Percentiles rank a stretch among this genome's conserved stretches.
phyloP scores from a whole-genome alignment of 306 rosid genomes.

The Fagus sylvatica region DNA sequence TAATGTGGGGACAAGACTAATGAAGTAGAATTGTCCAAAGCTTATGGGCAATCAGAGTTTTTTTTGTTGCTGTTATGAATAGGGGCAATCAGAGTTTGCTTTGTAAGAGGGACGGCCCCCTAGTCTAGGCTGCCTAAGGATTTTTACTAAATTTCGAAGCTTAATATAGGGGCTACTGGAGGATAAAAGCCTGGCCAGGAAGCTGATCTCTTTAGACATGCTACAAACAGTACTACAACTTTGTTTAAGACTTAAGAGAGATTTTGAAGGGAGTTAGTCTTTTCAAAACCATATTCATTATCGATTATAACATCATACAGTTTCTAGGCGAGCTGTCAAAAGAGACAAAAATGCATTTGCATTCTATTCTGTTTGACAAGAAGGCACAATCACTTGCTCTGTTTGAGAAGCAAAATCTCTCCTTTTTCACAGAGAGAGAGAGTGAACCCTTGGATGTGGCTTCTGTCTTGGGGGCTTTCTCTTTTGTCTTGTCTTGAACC shows the following conservation, averaged over 20 bases:
- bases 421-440: not conserved
- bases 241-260: too few species aligned
- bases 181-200: not conserved
- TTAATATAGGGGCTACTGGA: not conserved
- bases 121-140: not conserved
- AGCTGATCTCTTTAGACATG: not conserved
- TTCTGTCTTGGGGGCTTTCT: not conserved
- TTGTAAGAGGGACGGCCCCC: not conserved
- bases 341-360: not conserved
- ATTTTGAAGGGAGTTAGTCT: not conserved
- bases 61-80: too few species aligned
- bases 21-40: too few species aligned
- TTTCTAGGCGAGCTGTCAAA: not conserved
- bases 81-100: not conserved
- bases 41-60: too few species aligned
- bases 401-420: not conserved
- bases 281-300: not conserved
- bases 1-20: too few species aligned
- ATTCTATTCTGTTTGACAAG: constrained; percentile 14
- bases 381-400: not conserved
- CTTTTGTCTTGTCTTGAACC: constrained; percentile 6
- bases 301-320: not conserved
- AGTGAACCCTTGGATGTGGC: too few species aligned
- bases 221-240: not conserved
- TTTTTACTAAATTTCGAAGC: not conserved